phyloP scores from a whole-genome alignment of 306 rosid genomes.

The Mimosa pudica region DNA sequence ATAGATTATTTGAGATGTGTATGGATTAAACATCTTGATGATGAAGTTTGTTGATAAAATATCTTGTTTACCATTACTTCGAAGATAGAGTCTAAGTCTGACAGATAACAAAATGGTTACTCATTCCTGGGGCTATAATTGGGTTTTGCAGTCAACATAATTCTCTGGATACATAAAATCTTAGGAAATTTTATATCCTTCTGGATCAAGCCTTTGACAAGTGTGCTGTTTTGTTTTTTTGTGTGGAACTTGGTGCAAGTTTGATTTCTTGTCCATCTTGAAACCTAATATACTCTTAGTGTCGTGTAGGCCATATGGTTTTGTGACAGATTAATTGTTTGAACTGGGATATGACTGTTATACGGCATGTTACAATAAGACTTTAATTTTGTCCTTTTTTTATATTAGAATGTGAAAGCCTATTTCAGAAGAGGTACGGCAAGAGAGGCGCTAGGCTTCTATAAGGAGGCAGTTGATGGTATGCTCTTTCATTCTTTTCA shows the following conservation, averaged over 20 bases:
- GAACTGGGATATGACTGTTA: constrained; percentile 8
- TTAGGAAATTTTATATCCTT: background rate
- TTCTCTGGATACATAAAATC: background rate
- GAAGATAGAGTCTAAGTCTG: background rate
- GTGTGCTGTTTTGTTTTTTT: background rate
- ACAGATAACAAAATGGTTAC: background rate
- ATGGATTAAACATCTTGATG: background rate
- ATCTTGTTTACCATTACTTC: constrained; percentile 1
- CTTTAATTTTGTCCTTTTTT: constrained; percentile 9
- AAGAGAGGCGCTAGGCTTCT: constrained; percentile 91
- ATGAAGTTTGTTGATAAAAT: constrained; percentile 5
- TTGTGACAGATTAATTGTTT: background rate
- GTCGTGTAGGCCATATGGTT: background rate
- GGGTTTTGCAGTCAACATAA: constrained; percentile 1
- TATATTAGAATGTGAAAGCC: constrained; percentile 85
- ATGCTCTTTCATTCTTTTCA: constrained; percentile 32
- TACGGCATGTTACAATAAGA: constrained; percentile 18
- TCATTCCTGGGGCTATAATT: background rate
- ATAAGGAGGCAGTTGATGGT: constrained; percentile 94
- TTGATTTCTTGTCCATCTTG: background rate
- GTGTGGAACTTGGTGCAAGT: background rate
- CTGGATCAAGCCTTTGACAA: background rate
- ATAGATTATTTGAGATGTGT: constrained; percentile 1
- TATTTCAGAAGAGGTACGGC: constrained; percentile 92
- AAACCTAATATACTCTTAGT: background rate